Percentiles rank a stretch among this genome's conserved stretches.
Evolutionary conservation across 139 green algal genomes (phyloP).

Genomic region (Tetratostichococcus sp.): DNA sequence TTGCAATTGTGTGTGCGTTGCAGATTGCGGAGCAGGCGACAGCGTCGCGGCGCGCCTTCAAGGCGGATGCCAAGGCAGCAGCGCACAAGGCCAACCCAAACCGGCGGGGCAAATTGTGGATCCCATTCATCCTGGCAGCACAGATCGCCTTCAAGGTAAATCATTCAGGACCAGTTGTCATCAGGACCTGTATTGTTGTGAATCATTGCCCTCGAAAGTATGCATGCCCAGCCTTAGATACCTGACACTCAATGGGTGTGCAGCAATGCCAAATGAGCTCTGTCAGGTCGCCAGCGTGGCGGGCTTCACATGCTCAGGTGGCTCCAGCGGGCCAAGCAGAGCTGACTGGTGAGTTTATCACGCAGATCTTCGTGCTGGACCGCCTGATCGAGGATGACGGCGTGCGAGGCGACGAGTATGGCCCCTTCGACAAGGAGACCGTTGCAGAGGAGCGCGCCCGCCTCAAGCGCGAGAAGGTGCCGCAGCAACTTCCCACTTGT

Average conservation of each 20-base stretch:
- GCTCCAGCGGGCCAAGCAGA: no score
- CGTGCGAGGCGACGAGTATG: constrained; percentile 39
- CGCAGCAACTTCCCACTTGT: no score
- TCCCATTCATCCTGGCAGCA: constrained; percentile 40
- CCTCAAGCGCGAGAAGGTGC: constrained; percentile 19
- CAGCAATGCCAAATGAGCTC: no score
- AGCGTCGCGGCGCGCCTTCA: neutral
- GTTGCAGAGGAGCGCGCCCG: constrained; percentile 27
- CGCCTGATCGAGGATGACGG: constrained; percentile 35
- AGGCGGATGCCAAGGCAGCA: neutral
- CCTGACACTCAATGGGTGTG: no score
- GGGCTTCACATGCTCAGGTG: no score
- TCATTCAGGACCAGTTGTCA: no score
- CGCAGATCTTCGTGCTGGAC: constrained; percentile 47
- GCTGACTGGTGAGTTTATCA: no score
- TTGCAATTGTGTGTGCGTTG: neutral
- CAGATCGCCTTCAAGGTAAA: constrained; percentile 37
- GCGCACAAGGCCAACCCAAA: constrained; percentile 36
- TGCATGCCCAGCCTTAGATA: no score
- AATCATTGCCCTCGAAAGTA: no score
- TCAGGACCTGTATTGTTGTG: no score
- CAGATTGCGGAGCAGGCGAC: neutral
- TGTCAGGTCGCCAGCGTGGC: no score
- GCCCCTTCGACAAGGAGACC: constrained; percentile 36
- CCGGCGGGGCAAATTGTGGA: constrained; percentile 47